Evolutionary conservation across 192 early-diverging fungal species (phyloP).

Genomic region (Kappamyces sp.): DNA sequence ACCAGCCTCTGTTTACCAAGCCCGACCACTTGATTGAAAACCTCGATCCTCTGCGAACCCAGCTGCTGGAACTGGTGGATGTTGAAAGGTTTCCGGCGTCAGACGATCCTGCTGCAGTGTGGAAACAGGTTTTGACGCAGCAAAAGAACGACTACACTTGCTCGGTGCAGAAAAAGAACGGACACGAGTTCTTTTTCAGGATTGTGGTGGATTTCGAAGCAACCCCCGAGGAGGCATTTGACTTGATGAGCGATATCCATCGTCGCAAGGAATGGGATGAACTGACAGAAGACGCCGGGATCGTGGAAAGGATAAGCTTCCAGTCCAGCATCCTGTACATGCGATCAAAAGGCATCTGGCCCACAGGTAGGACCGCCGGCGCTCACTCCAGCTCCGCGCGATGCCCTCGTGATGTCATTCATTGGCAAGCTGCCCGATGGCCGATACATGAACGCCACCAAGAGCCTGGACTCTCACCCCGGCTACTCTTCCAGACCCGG

Average conservation of each 20-base stretch:
- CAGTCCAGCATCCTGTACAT: slow-evolving; percentile 34
- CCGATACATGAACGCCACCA: slow-evolving; percentile 35
- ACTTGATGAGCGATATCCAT: slow-evolving; percentile 30
- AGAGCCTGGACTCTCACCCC: slow-evolving; percentile 32
- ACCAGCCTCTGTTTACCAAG: slow-evolving; percentile 1
- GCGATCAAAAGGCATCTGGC: slow-evolving; percentile 40
- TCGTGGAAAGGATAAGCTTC: slow-evolving; percentile 23
- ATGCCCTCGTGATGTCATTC: slow-evolving; percentile 31
- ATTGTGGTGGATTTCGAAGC: slow-evolving; percentile 34
- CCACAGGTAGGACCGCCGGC: slow-evolving; percentile 11
- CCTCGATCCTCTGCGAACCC: neutral
- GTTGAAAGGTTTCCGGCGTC: slow-evolving; percentile 1
- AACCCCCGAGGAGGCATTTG: slow-evolving; percentile 39
- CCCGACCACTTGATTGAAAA: slow-evolving; percentile 5
- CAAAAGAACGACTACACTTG: slow-evolving; percentile 10
- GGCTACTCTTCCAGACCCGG: slow-evolving; percentile 12
- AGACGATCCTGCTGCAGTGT: neutral
- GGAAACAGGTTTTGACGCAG: slow-evolving; percentile 16
- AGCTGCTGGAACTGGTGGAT: slow-evolving; percentile 10
- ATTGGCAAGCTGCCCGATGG: slow-evolving; percentile 11
- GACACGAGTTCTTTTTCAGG: slow-evolving; percentile 32
- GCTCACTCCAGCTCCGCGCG: slow-evolving; percentile 18
- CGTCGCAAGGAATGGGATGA: slow-evolving; percentile 37
- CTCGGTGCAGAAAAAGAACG: slow-evolving; percentile 23
- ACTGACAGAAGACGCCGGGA: slow-evolving; percentile 26